Base-by-base conservation (phyloP, 2,329 filamentous ascomycete genomes). In the Talaromyces sp. region DNA sequence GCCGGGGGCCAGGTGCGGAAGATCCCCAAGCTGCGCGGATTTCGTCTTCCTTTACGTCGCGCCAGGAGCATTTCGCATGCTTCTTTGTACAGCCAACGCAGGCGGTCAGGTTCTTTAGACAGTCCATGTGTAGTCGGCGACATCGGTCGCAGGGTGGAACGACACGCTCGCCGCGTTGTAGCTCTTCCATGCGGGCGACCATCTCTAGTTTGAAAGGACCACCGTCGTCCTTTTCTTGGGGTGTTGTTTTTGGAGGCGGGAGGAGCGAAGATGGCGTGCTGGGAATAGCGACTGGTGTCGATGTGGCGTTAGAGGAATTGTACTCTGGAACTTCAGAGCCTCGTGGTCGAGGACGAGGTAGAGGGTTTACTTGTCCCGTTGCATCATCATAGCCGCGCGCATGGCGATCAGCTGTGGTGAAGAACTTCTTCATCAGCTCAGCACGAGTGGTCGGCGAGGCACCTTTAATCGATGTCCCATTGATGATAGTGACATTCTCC, bases 61-160 rank as follows among this genome's bases (percentile, higher is more conserved):
- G 89, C 91, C 91, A 96, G 13, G 86, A 86, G 70, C 91, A 96
- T 65, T 91, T 92, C 17, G 90, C 90, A 68, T 96, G 91, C 69
- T 95, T 95, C 70, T 90, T 92, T 0, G 91, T 95, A 70, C 91
- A 96, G 19, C 90, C 90, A 70, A 88, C 85, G 66, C 91, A 96
- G 8, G 90, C 90, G 0, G 90, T 95, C 35, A 94, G 78, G 57
- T 96, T 89, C 73, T 95, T 95, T 43, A 92, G 77, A 57, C 91
- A 96, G 52, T 90, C 85, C 75, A 91, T 89, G 59, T 89, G 86
- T 14, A 95, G 77, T 27, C 91, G 82, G 40, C 91, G 82, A 68
- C 91, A 96, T 33, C 90, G 81, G 68, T 96, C 91, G 67, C 91
- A 96, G 0, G 90, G 89, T 9, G 91, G 91, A n/a, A 84, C 73